Evolutionary conservation across 2,329 filamentous ascomycete genomes (phyloP).

Genomic region (Scleromitrula shiraiana): DNA sequence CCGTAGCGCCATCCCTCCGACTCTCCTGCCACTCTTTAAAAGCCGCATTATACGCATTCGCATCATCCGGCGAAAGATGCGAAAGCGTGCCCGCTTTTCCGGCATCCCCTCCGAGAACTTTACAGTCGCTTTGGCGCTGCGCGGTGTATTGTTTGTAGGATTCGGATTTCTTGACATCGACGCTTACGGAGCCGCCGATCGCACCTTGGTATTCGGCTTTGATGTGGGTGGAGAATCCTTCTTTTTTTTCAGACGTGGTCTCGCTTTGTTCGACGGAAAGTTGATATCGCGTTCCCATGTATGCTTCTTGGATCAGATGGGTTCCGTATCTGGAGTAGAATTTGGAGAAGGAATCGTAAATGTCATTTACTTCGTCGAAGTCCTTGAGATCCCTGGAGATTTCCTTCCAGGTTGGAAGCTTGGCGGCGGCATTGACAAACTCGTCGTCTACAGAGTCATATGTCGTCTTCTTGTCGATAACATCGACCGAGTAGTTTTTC

Average conservation of each 20-base stretch:
- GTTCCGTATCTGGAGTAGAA: background rate
- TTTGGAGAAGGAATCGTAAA: background rate
- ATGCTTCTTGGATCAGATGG: background rate
- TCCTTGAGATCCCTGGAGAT: background rate
- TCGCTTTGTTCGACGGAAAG: background rate
- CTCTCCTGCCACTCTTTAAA: no score
- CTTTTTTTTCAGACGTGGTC: background rate
- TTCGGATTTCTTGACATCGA: background rate
- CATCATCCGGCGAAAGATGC: no score
- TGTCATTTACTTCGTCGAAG: background rate
- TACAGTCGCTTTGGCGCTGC: no score
- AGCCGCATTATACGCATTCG: no score
- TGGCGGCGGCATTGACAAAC: background rate
- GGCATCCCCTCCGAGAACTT: no score
- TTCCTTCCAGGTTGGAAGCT: background rate
- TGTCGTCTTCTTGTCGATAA: background rate
- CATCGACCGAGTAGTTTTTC: background rate
- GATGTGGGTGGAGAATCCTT: background rate
- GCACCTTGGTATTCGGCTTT: background rate
- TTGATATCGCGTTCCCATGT: background rate
- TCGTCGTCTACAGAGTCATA: background rate
- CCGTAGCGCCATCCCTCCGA: no score
- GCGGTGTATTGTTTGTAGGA: no score
- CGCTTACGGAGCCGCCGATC: background rate
- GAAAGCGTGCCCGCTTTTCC: no score